Evolutionary conservation across 148 eudicot species (phyloP), one percentile per base, ranked within the genome.

Genomic region (Euryodendron excelsum): DNA sequence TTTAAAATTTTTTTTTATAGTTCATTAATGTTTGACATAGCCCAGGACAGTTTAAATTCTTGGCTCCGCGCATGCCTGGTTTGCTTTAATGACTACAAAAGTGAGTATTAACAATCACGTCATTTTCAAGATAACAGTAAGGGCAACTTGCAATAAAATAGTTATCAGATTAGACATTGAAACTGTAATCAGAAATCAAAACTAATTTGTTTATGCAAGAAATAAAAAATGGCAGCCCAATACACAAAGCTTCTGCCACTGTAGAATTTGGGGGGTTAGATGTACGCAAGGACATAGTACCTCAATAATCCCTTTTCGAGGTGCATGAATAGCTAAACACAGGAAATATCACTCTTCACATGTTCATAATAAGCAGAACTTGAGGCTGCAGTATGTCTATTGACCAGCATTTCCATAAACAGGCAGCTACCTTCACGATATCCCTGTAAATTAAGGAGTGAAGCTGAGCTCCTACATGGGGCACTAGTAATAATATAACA

Each of bases 271-370:
- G n/a, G n/a, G n/a, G n/a, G n/a, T n/a, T n/a, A n/a, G n/a, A n/a
- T n/a, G n/a, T n/a, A n/a, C n/a, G n/a, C n/a, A n/a, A n/a, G n/a
- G n/a, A n/a, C n/a, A 9, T 21, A n/a, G 55, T 92, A 94, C 98
- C 98, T 94, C 98, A 47, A 94, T 82, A 60, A 94, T 92, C 78
- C 93, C 98, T 86, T 94, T 94, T 53, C 90, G 83, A 67, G 98
- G 98, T 36, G 98, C 98, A 75, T 94, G 97, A 74, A 94, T 92
- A 52, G 93, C 97, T 69, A 94, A 85, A 64, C 98, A 94, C 58
- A 94, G 84, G 83, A 91, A 91, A 84, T 92, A 94, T 92, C 95
- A 75, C 90, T 88, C 83, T 94, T 92, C 80, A 79, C 82, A 33
- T 73, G 63, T 73, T 86, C 90, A 66, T 72, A 74, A 77, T 77